Evolutionary conservation across 208 protist genomes (phyloP), one percentile per base, ranked within the genome.

Genomic region (Trypanosoma mega): DNA sequence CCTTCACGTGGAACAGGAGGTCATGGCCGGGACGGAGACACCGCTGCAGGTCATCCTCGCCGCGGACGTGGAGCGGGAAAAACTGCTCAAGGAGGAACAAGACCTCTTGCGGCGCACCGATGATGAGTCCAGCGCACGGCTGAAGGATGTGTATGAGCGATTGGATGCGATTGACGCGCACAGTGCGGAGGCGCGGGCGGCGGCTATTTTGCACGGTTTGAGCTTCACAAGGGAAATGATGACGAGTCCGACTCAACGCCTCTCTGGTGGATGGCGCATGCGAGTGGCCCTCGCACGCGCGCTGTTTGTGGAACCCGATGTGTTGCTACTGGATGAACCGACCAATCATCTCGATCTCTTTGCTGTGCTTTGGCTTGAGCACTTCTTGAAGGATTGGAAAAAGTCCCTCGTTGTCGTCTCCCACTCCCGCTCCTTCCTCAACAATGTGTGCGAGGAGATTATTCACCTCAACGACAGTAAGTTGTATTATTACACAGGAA

Each of bases 291-390:
- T 99, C 2, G 98, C 97, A 0, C 88, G 93, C 33, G 98, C 98
- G 8, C 85, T 99, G 24, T 98, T 99, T 74, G 85, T 98, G 23
- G 81, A 95, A 69, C 97, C 97, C 9, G 93, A 98, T 44, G 72
- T 99, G 30, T 77, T 98, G 31, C 80, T 99, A 26, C 80, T 99
- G 3, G 98, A 99, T 79, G 97, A 99, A 79, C 97, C 97, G 7
- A 99, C 97, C 8, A 99, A 99, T 79, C 97, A 99, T 58, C 82
- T 99, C 1, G 98, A 99, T 76, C 72, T 99, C 18, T 94, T 98
- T 70, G 97, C 97, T 6, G 94, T 98, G 45, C 78, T 99, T 37
- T 99, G 98, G 98, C 85, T 99, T 6, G 97, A 99, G 80, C 82
- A 92, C 36, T 99, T 98, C 72, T 78, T 99, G 21, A 74, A 82